A percentile compares a stretch with the other conserved stretches of the same genome.
Conservation (phyloP, 108 stramenopile species). For the Skeletonema menzelii region DNA sequence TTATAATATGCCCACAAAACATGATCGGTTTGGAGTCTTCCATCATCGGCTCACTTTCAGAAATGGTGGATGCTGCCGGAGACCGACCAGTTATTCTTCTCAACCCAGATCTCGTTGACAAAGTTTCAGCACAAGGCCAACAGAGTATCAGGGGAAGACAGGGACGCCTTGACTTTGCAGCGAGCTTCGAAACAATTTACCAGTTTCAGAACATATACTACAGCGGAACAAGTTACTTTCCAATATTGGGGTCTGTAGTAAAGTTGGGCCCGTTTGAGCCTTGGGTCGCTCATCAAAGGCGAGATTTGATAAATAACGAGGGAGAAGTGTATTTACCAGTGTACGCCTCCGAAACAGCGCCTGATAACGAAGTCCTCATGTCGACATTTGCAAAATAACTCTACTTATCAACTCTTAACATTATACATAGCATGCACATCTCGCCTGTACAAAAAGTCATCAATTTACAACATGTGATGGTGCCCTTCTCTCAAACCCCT, state of each 20-base stretch:
- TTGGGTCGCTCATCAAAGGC: conserved; percentile 79
- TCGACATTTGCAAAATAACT: conserved; percentile 41
- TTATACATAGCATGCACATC: neutral
- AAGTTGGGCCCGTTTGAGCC: conserved; percentile 65
- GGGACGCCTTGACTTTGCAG: conserved; percentile 72
- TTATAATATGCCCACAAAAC: conserved; percentile 77
- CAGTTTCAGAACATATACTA: conserved; percentile 84
- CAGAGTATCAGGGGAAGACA: conserved; percentile 82
- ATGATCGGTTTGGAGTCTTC: conserved; percentile 82
- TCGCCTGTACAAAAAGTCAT: neutral
- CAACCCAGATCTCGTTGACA: conserved; percentile 85
- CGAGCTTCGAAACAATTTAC: conserved; percentile 70
- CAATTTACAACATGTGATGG: neutral
- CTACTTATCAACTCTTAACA: neutral
- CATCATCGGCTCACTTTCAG: conserved; percentile 63
- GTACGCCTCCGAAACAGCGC: conserved; percentile 59
- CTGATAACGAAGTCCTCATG: conserved; percentile 70
- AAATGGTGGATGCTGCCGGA: conserved; percentile 85
- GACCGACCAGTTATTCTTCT: conserved; percentile 81
- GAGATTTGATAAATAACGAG: conserved; percentile 62
- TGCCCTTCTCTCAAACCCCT: neutral
- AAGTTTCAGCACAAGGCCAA: conserved; percentile 73
- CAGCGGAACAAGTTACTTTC: conserved; percentile 86
- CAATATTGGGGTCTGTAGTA: conserved; percentile 72
- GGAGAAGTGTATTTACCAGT: conserved; percentile 82